Conservation (phyloP, 148 eudicot genomes). For the Rhododendron simsii region DNA sequence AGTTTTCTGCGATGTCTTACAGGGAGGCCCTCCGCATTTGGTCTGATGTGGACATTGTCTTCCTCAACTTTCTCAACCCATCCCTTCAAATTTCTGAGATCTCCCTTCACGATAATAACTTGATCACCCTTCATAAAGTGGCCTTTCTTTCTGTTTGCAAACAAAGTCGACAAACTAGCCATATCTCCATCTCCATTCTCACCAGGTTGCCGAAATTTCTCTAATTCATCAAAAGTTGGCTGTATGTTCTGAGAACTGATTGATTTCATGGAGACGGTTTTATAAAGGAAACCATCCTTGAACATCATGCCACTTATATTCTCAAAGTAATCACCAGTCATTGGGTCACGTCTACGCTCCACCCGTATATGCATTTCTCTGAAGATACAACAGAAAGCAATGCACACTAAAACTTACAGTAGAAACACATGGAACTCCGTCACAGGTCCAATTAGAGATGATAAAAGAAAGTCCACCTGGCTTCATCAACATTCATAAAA, state of each 20-base stretch:
- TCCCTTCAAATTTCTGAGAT: slow-evolving; percentile 85
- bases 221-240: slow-evolving; percentile 93
- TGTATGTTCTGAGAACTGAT: slow-evolving; percentile 74
- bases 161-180: slow-evolving; percentile 72
- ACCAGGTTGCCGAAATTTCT: slow-evolving; percentile 79
- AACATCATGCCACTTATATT: slow-evolving; percentile 86
- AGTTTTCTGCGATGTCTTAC: slow-evolving; percentile 22
- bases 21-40: slow-evolving; percentile 76
- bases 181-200: slow-evolving; percentile 87
- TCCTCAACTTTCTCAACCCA: slow-evolving; percentile 98
- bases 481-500: slow-evolving; percentile 91
- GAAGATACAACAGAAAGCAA: slow-evolving; percentile 11
- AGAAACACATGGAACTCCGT: neutral
- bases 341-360: slow-evolving; percentile 77
- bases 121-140: slow-evolving; percentile 98
- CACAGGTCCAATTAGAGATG: neutral
- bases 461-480: slow-evolving; percentile 48
- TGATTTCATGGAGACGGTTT: slow-evolving; percentile 80
- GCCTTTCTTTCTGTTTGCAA: slow-evolving; percentile 97
- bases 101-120: slow-evolving; percentile 87
- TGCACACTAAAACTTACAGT: neutral
- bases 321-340: slow-evolving; percentile 84
- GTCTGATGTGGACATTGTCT: slow-evolving; percentile 81
- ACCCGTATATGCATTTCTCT: slow-evolving; percentile 90
- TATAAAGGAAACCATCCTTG: slow-evolving; percentile 87